Evolutionary conservation across 345 rosid species (phyloP), one percentile per base, ranked within the genome.

Genomic region (Triadica sebifera): DNA sequence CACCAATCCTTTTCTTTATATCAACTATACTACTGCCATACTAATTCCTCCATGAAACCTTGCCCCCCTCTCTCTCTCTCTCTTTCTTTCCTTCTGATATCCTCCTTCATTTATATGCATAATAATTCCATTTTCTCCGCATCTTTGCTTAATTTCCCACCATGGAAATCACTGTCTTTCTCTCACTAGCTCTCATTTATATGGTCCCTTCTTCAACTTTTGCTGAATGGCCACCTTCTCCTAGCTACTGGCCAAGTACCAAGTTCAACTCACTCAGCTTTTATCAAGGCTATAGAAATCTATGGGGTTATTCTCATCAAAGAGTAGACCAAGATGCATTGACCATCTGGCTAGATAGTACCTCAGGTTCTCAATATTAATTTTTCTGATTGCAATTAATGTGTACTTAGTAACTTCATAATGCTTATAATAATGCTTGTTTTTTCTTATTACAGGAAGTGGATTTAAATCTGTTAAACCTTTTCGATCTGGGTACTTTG

Each of bases 231-330:
- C 97, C 94, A 38, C 98, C 98, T 64, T 85, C 93, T 55, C 98
- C 98, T 70, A 98, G 97, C 53, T 93, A 91, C 79, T 86, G 93
- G 93, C 99, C 99, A 70, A 93, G 96, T 81, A 69, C 96, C 22
- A 91, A 80, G 83, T 86, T 95, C 87, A 80, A 77, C 76, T 67
- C 97, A 16, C 56, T 89, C 79, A 87, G 83, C 85, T 95, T 90
- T 67, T 83, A 85, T 73, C 74, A 87, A 24, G 98, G 97, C 0
- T 93, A 84, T 73, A 89, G 74, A 71, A 95, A 88, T 73, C 94
- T 95, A n/a, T 95, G 99, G 99, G 99, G 99, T 64, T 89, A 91
- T 63, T 81, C 85, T 24, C 99, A 95, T 80, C 97, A 90, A 82
- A 83, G 86, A 56, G 78, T 79, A 49, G 88, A 87, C 78, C 92